A percentile compares a stretch with the other conserved stretches of the same genome.
These are phyloP conservation scores for Metarhizium humberi DNA, from an alignment of 2,329 filamentous ascomycete species.

Conservation along the genomic window DNA sequence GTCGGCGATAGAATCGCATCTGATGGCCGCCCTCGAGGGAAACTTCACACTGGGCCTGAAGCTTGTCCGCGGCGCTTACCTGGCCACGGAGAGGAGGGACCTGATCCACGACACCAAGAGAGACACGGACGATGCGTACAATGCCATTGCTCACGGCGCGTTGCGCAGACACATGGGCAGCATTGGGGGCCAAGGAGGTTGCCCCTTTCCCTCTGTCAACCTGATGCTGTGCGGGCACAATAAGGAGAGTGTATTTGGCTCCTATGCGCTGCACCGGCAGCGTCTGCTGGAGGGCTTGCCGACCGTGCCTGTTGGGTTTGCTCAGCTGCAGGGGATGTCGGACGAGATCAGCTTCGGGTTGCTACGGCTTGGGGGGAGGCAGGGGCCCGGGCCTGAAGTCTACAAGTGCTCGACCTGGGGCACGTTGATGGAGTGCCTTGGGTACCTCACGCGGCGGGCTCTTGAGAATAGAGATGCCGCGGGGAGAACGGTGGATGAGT, in stretches of 20 bases:
- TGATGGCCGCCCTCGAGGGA: conserved; percentile 33
- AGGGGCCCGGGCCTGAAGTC: conserved; percentile 17
- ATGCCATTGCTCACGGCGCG: conserved; percentile 36
- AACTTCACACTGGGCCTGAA: conserved; percentile 46
- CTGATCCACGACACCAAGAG: conserved; percentile 45
- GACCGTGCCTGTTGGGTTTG: conserved; percentile 31
- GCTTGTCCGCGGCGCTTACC: conserved; percentile 47
- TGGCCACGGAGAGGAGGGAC: conserved; percentile 36
- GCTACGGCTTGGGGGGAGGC: conserved; percentile 23
- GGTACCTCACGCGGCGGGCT: conserved; percentile 26
- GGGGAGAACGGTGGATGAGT: not conserved
- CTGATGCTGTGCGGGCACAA: conserved; percentile 48
- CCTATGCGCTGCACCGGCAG: conserved; percentile 30
- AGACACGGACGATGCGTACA: conserved; percentile 42
- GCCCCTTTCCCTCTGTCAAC: conserved; percentile 32
- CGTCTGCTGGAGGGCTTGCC: conserved; percentile 24
- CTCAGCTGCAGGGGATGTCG: conserved; percentile 49
- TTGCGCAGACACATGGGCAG: conserved; percentile 24
- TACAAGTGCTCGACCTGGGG: conserved; percentile 33
- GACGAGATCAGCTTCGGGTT: conserved; percentile 44
- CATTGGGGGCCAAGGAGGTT: conserved; percentile 4
- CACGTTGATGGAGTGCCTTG: conserved; percentile 27
- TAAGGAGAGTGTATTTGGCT: conserved; percentile 27
- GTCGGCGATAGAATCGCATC: conserved; percentile 31
- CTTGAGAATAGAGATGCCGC: conserved; percentile 30